Percentiles rank a stretch among this genome's conserved stretches.
Evolutionary conservation across 2,329 filamentous ascomycete species (phyloP).

Genomic region (Sarocladiaceae sp.): DNA sequence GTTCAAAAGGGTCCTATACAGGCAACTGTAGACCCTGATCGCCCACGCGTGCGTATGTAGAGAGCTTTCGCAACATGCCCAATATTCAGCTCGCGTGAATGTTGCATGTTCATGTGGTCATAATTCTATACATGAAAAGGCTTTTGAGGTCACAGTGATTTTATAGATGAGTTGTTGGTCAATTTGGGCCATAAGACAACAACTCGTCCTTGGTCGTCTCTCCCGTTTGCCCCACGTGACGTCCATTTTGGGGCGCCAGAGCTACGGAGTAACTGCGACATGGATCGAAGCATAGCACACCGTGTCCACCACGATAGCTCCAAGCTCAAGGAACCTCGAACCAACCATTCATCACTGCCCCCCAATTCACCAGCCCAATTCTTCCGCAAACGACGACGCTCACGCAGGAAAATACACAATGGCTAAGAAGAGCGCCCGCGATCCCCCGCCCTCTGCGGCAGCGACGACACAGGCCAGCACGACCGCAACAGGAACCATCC

Average conservation of each 20-base stretch:
- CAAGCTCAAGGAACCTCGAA: not conserved
- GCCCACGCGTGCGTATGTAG: too few relatives aligned
- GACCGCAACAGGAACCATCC: slow-evolving; percentile 20
- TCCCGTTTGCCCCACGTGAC: slow-evolving; percentile 9
- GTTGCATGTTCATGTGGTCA: too few relatives aligned
- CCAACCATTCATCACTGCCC: not conserved
- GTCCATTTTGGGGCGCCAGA: slow-evolving; percentile 5
- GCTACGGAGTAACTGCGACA: too few relatives aligned
- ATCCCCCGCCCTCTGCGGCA: slow-evolving; percentile 26
- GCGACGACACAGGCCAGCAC: slow-evolving; percentile 23
- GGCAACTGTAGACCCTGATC: too few relatives aligned
- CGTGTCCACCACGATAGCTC: slow-evolving; percentile 8
- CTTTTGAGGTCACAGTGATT: too few relatives aligned
- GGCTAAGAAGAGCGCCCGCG: slow-evolving; percentile 42
- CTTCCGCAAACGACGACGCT: slow-evolving; percentile 9
- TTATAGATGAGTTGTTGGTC: too few relatives aligned
- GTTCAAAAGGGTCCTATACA: too few relatives aligned
- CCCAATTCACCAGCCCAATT: slow-evolving; percentile 9
- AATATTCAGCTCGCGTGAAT: too few relatives aligned
- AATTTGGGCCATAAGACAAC: too few relatives aligned
- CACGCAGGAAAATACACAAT: slow-evolving; percentile 24
- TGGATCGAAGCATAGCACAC: not conserved
- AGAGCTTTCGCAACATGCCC: too few relatives aligned
- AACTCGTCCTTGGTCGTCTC: too few relatives aligned
- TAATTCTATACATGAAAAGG: too few relatives aligned